A percentile compares a stretch with the other conserved stretches of the same genome.
phyloP scores from a whole-genome alignment of 495 filamentous ascomycete genomes.

The Stereocaulon alpinum region DNA sequence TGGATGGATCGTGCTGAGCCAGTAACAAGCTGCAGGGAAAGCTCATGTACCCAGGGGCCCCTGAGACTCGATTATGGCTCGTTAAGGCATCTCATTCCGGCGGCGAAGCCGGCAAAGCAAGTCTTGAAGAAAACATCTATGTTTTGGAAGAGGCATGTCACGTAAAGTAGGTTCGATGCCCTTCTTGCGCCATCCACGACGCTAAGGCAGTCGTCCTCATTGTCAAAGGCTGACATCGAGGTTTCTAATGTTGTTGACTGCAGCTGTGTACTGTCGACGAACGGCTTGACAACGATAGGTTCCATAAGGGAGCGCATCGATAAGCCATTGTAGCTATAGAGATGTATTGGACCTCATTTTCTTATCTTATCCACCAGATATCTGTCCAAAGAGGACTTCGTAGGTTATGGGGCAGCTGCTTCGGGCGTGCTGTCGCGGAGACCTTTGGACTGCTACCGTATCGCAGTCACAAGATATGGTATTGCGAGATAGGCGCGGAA shows the following conservation, averaged over 20 bases:
- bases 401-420: conserved; percentile 91
- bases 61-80: background rate
- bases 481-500: too few relatives aligned
- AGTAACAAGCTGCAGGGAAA: conserved; percentile 1
- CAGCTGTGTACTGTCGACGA: conserved; percentile 21
- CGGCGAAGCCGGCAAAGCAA: background rate
- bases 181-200: conserved; percentile 2
- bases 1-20: background rate
- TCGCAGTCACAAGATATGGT: background rate
- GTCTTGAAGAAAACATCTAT: background rate
- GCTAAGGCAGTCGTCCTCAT: conserved; percentile 1
- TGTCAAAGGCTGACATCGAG: conserved; percentile 8
- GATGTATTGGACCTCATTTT: conserved; percentile 20
- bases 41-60: background rate
- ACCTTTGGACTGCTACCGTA: background rate
- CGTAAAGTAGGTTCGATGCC: conserved; percentile 3
- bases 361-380: conserved; percentile 73
- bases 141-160: conserved; percentile 5
- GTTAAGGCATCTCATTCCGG: background rate
- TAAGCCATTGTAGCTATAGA: conserved; percentile 11
- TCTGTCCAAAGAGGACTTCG: conserved; percentile 91
- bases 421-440: conserved; percentile 67
- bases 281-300: conserved; percentile 20
- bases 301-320: conserved; percentile 26
- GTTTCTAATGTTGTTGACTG: conserved; percentile 1